Percentiles rank a stretch among this genome's conserved stretches.
These are phyloP conservation scores for Prillingera fragicola DNA, from an alignment of 1,284 basidiomycete species.

Conservation along the genomic window DNA sequence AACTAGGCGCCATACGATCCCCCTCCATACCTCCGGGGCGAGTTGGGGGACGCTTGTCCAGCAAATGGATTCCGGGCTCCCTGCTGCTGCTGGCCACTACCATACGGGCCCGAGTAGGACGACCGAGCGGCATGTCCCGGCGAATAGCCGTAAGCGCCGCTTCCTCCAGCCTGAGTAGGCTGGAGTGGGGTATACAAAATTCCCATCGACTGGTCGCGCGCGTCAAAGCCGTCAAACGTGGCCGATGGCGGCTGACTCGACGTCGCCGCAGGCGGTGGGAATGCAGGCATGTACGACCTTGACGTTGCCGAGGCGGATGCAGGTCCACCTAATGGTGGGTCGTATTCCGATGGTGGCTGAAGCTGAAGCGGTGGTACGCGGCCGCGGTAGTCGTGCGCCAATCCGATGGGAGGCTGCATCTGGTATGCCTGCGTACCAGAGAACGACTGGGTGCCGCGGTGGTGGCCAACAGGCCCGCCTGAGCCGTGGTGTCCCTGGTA, in stretches of 20 bases:
- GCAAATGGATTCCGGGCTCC: conserved; percentile 10
- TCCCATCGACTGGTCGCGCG: conserved; percentile 27
- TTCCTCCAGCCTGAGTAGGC: conserved; percentile 21
- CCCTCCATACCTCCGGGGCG: conserved; percentile 9
- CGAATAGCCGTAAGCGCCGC: conserved; percentile 11
- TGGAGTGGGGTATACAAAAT: conserved; percentile 46
- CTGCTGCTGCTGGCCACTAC: conserved; percentile 3
- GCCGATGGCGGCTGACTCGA: conserved; percentile 10
- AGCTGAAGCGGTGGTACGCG: conserved; percentile 9
- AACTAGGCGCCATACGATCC: conserved; percentile 3
- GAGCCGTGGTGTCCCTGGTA: conserved; percentile 14
- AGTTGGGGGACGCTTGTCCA: conserved; percentile 3
- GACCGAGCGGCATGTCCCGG: conserved; percentile 31
- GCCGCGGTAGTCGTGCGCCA: conserved; percentile 19
- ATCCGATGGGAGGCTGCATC: conserved; percentile 41
- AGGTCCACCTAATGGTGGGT: conserved; percentile 19
- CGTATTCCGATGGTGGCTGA: conserved; percentile 29
- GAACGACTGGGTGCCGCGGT: conserved; percentile 23
- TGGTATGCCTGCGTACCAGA: conserved; percentile 29
- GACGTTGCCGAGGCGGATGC: conserved; percentile 4
- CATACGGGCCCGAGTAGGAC: conserved; percentile 39
- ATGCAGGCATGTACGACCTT: conserved; percentile 38
- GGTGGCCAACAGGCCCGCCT: conserved; percentile 13
- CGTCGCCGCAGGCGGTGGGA: conserved; percentile 45
- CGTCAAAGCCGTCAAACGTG: conserved; percentile 41